Evolutionary conservation across 73 alveolate genomes (phyloP).

Genomic region (Durusdinium trenchii): DNA sequence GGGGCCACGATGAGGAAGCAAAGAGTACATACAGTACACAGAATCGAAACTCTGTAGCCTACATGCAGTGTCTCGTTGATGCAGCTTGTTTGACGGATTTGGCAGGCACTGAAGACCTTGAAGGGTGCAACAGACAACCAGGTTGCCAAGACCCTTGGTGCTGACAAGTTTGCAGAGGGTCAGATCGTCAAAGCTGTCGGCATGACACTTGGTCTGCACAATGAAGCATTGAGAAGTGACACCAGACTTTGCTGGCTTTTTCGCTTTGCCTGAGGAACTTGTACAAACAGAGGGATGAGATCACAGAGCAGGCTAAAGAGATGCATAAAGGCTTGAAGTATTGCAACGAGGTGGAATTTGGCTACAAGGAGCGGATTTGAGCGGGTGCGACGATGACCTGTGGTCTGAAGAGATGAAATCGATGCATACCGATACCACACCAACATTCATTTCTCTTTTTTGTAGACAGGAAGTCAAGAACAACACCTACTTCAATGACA

Average conservation of each 20-base stretch:
- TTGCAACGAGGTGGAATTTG: constrained; percentile 32
- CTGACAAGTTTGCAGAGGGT: constrained; percentile 91
- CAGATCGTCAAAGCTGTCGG: constrained; percentile 89
- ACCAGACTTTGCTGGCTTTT: no score
- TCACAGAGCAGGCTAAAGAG: constrained; percentile 75
- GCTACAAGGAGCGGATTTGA: constrained; percentile 49
- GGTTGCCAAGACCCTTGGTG: constrained; percentile 80
- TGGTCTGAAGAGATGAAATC: not conserved
- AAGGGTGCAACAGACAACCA: constrained; percentile 86
- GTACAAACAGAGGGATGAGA: constrained; percentile 93
- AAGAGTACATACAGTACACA: not conserved
- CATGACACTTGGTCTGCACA: constrained; percentile 1
- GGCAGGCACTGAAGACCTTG: constrained; percentile 76
- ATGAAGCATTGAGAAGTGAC: no score
- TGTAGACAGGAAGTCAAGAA: constrained; percentile 55
- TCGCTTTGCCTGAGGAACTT: constrained; percentile 65
- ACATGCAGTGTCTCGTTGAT: not conserved
- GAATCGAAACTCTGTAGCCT: not conserved
- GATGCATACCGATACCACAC: not conserved
- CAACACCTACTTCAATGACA: constrained; percentile 85
- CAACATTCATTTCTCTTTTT: not conserved
- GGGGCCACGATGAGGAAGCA: not conserved
- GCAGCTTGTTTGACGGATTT: not conserved
- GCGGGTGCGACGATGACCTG: not conserved
- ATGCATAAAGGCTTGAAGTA: constrained; percentile 71